Base-by-base conservation (phyloP, 345 rosid species). In the Hibiscus tridactylites region DNA sequence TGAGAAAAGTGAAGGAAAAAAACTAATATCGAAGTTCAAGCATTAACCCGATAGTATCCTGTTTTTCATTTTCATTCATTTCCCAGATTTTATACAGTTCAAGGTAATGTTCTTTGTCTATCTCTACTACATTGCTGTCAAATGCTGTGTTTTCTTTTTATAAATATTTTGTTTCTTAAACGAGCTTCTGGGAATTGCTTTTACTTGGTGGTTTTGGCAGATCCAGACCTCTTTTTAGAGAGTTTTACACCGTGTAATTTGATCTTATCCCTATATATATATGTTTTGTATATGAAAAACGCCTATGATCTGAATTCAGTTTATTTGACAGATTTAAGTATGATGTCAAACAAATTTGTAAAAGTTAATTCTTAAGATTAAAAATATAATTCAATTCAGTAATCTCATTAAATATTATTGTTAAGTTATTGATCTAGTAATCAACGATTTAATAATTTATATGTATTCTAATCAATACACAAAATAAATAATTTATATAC, bases 21-120 rank as follows among this genome's bases (percentile, higher is more conserved):
- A 49, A 50, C 19, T 6, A 61, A 50, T 50, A 50, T 50, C 54
- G 13, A 50, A 16, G 16, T 50, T 13, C 54, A 50, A 50, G 54
- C 15, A 68, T 49, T 19, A 11, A 13, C 53, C 53, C n/a, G 13
- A 47, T n/a, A 28, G 3, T 28, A 47, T 16, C 53, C n/a, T 11
- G 9, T 50, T 15, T 50, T 16, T 21, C 54, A 49, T 13, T 61
- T 16, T 15, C 24, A 3, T 53, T 54, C 15, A 6, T 29, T 31
- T 61, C 3, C 65, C n/a, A 5, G 26, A 3, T 39, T 17, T 9
- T 17, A 63, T 17, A 59, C 72, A 61, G 76, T 77, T 83, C 1
- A n/a, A 85, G 92, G 92, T 88, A 83, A 77, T 21, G 67, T 67
- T 46, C 50, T 59, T 37, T 47, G 29, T 42, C 47, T 42, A 42